A percentile compares a stretch with the other conserved stretches of the same genome.
Conservation (phyloP, 371 early-diverging fungal species). For the Mucor piriformis region DNA sequence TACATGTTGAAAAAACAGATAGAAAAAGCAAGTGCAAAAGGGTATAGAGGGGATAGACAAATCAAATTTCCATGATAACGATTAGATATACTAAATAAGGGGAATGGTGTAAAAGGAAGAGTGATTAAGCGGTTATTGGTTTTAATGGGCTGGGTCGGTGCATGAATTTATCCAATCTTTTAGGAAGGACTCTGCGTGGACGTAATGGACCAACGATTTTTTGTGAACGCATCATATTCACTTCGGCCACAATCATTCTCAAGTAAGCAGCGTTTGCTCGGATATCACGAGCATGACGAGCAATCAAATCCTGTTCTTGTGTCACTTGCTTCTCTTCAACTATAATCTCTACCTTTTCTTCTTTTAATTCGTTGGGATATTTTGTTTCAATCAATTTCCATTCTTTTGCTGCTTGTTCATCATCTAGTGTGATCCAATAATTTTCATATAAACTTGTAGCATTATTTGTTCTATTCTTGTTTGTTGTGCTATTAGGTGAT, state of each 20-base stretch:
- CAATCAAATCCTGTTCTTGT: background rate
- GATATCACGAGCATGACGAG: constrained; percentile 38
- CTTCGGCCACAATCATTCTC: constrained; percentile 63
- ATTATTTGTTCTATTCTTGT: background rate
- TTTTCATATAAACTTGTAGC: background rate
- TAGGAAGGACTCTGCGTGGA: constrained; percentile 54
- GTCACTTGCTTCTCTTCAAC: background rate
- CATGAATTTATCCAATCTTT: constrained; percentile 36
- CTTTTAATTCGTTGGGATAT: background rate
- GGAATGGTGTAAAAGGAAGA: background rate
- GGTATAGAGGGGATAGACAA: background rate
- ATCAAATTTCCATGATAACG: constrained; percentile 2
- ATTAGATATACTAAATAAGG: background rate
- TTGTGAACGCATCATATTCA: constrained; percentile 64
- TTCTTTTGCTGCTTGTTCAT: constrained; percentile 23
- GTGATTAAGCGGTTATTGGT: background rate
- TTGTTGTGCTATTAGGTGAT: constrained; percentile 21
- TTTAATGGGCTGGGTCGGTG: constrained; percentile 35
- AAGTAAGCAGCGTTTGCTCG: constrained; percentile 58
- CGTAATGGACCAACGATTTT: constrained; percentile 62
- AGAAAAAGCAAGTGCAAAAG: background rate
- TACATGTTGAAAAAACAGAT: too few species aligned
- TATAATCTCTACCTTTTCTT: background rate
- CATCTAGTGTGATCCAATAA: background rate
- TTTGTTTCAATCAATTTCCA: constrained; percentile 36